A percentile compares a stretch with the other conserved stretches of the same genome.
These are phyloP conservation scores for Chenopodium formosanum DNA, from an alignment of 148 eudicot species.

Conservation along the genomic window DNA sequence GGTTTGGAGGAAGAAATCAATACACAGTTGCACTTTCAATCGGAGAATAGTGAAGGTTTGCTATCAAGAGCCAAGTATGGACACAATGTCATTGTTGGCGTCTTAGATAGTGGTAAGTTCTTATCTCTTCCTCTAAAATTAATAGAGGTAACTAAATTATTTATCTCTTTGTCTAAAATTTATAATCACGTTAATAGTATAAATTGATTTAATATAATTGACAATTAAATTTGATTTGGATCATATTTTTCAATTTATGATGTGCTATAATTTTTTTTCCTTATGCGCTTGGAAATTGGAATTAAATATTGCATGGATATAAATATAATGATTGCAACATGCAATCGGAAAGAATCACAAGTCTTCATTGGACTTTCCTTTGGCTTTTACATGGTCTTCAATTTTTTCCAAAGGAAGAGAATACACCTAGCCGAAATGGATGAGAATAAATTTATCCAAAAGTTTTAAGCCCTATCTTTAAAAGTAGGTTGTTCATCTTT, in stretches of 20 bases:
- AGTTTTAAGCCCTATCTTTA: not conserved
- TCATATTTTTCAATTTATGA: too few species aligned
- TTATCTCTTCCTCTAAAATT: not conserved
- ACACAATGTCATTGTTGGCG: slow-evolving; percentile 60
- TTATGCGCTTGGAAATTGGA: too few species aligned
- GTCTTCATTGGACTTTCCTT: not conserved
- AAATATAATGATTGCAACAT: not conserved
- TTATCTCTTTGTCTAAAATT: too few species aligned
- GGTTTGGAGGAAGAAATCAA: slow-evolving; percentile 49
- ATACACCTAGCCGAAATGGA: not conserved
- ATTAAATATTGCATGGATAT: not conserved
- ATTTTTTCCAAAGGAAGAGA: not conserved
- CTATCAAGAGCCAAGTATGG: slow-evolving; percentile 63
- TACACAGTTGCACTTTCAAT: not conserved
- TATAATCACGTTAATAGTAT: too few species aligned
- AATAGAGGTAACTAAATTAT: too few species aligned
- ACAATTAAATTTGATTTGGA: too few species aligned
- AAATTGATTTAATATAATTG: not conserved
- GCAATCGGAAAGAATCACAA: not conserved
- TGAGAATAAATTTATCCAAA: not conserved
- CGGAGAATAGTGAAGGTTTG: slow-evolving; percentile 31
- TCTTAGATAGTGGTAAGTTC: slow-evolving; percentile 65
- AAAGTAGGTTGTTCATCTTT: not conserved
- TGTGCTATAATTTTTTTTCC: too few species aligned
- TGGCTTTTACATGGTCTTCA: not conserved